A percentile compares a stretch with the other conserved stretches of the same genome.
Evolutionary conservation across 2,329 filamentous ascomycete species (phyloP).

Genomic region (Diaporthe velutina): DNA sequence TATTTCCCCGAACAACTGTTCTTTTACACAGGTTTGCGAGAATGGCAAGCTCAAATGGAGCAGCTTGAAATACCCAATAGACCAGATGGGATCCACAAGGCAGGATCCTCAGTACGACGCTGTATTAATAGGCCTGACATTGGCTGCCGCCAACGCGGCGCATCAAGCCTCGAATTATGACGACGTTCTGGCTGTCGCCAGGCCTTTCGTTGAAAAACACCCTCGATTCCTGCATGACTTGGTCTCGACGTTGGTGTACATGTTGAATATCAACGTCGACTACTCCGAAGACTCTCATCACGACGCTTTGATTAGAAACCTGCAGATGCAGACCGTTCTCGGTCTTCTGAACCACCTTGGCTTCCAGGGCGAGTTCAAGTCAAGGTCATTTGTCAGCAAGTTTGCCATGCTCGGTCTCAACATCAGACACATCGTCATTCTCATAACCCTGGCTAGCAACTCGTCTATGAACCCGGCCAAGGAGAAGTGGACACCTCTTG

Average conservation of each 20-base stretch:
- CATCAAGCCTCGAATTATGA: slow-evolving; percentile 69
- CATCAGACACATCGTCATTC: slow-evolving; percentile 77
- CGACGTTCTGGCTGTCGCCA: slow-evolving; percentile 79
- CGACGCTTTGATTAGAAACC: slow-evolving; percentile 80
- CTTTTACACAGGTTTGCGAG: slow-evolving; percentile 69
- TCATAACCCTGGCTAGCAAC: slow-evolving; percentile 74
- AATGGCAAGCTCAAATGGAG: slow-evolving; percentile 72
- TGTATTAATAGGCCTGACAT: slow-evolving; percentile 72
- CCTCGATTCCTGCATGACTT: slow-evolving; percentile 72
- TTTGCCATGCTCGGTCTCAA: slow-evolving; percentile 82
- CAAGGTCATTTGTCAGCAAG: slow-evolving; percentile 77
- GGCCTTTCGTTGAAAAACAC: slow-evolving; percentile 58
- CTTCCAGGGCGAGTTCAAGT: slow-evolving; percentile 73
- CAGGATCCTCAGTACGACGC: slow-evolving; percentile 66
- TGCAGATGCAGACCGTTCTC: slow-evolving; percentile 79
- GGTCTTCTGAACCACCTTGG: slow-evolving; percentile 85
- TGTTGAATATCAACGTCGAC: slow-evolving; percentile 81
- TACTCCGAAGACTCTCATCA: slow-evolving; percentile 82
- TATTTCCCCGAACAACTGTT: slow-evolving; percentile 72
- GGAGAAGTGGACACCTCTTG: slow-evolving; percentile 69
- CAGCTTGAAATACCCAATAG: slow-evolving; percentile 62
- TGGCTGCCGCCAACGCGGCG: slow-evolving; percentile 62
- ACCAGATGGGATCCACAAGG: slow-evolving; percentile 61
- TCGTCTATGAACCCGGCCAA: slow-evolving; percentile 63
- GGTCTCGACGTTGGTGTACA: slow-evolving; percentile 75